Evolutionary conservation across 164 flowering plant species (phyloP), one percentile per base, ranked within the genome.

Genomic region (Macadamia integrifolia): DNA sequence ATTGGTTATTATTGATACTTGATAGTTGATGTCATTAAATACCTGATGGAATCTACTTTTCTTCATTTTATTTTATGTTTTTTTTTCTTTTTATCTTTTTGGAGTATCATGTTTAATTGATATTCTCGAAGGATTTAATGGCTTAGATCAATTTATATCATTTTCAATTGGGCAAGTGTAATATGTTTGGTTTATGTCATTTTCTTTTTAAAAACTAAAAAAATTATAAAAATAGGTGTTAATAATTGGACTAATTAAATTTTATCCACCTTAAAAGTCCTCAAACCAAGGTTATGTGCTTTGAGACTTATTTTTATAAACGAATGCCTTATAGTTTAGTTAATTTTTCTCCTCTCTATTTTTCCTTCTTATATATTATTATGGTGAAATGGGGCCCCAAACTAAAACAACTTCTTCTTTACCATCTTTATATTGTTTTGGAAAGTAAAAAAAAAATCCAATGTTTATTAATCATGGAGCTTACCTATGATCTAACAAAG

Each of bases 181-280:
- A 52, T 65, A 23, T 61, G 71, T 61, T 69, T 62, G 66, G 72
- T 69, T 69, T 62, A 66, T 40, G 61, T 62, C 72, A 62, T 62
- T 69, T 62, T 69, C 66, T 42, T 13, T 59, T 23, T 23, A 23
- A 23, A 60, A 23, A 11, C 30, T 14, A 58, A 58, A n/a, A 3
- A 46, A 14, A 15, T 32, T 60, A 31, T 29, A 30, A 29, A 40
- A 29, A 32, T 60, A 12, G 43, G 12, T 60, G 3, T 14, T 14
- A 3, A 17, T 53, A 0, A 59, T 59, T 11, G 9, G 40, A 58
- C 29, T 14, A 31, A 60, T 29, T 7, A 60, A 60, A 31, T 13
- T 35, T 2, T 2, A 31, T 3, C 31, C 6, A 14, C 18, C 13
- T 46, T 11, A 3, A 11, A 43, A 46, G 50, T 8, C 50, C 13